Base-by-base conservation (phyloP, 495 filamentous ascomycete species). In the Xeromyces bisporus region DNA sequence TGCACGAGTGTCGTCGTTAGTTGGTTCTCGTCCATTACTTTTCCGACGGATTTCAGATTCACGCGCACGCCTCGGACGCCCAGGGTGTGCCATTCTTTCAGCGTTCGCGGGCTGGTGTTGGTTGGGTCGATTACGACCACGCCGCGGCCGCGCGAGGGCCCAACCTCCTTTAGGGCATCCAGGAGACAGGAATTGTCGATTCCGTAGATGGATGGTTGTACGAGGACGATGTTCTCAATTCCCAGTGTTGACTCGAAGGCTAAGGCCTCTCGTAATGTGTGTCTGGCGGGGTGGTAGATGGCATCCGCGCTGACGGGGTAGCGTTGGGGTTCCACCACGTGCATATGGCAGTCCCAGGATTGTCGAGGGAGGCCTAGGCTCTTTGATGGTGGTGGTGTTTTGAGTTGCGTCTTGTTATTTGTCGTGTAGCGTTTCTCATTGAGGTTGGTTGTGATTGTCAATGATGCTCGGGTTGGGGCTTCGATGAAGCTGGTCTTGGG, bases 321-420 rank as follows among this genome's bases (percentile, higher is more conserved):
- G 3, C 43, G 47, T 11, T 42, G 36, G 6, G 59, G 56, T 32
- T 66, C 64, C 30, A 65, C 50, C 32, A 65, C 55, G 39, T 69
- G 64, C 58, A 69, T 66, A 35, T 69, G 64, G 23, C 56, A 62
- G 40, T 67, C 63, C 64, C 64, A 69, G 36, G 59, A 47, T 7
- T 39, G 33, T n/a, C 7, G 33, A 32, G 10, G 60, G 59, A n/a
- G 62, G 33, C 31, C 45, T 46, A 24, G 41, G 31, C 18, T 35
- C 50, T 21, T n/a, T n/a, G n/a, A n/a, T n/a, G 54, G 18, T 3
- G 40, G 42, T 12, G 33, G 15, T 6, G 29, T 28, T 10, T 37
- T 28, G 11, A 26, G 3, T 12, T 21, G 18, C 6, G 30, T 31
- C n/a, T 24, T 31, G 37, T 41, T 32, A 27, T 34, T 40, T 24